A percentile compares a stretch with the other conserved stretches of the same genome.
Evolutionary conservation across 345 rosid species (phyloP).

Genomic region (Euphorbia tirucalli): DNA sequence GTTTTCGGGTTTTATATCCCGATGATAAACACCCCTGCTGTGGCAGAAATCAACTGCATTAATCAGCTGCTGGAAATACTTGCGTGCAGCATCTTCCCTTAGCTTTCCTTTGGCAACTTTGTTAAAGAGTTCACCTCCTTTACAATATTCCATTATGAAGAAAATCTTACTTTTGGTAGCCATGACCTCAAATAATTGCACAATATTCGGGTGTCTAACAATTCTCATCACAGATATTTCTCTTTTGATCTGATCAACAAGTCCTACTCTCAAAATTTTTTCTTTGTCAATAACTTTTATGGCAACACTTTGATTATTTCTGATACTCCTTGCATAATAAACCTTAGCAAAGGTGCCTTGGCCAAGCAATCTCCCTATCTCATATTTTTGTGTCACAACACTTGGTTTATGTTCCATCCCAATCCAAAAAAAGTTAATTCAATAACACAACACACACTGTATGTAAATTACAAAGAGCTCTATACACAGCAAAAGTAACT

Average conservation of each 20-base stretch:
- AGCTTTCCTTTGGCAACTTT: constrained; percentile 31
- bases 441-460: not conserved
- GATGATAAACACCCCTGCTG: constrained; percentile 28
- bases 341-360: constrained; percentile 38
- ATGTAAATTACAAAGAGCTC: not conserved
- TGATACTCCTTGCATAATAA: constrained; percentile 28
- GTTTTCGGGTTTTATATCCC: constrained; percentile 32
- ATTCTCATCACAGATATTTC: constrained; percentile 33
- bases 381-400: constrained; percentile 27
- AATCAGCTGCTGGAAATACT: constrained; percentile 30
- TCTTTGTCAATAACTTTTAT: constrained; percentile 29
- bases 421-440: constrained; percentile 1
- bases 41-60: constrained; percentile 38
- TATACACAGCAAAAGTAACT: not conserved
- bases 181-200: constrained; percentile 31
- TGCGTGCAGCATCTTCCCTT: constrained; percentile 24
- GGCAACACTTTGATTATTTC: constrained; percentile 28
- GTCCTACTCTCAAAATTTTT: constrained; percentile 25
- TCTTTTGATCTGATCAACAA: constrained; percentile 34
- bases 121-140: constrained; percentile 33
- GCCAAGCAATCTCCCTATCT: constrained; percentile 33
- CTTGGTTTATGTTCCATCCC: constrained; percentile 27
- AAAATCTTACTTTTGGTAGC: constrained; percentile 31
- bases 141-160: constrained; percentile 30
- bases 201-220: constrained; percentile 28